A percentile compares a stretch with the other conserved stretches of the same genome.
Evolutionary conservation across 1,139 yeast species (phyloP).

Genomic region (Yamadazyma triangularis): DNA sequence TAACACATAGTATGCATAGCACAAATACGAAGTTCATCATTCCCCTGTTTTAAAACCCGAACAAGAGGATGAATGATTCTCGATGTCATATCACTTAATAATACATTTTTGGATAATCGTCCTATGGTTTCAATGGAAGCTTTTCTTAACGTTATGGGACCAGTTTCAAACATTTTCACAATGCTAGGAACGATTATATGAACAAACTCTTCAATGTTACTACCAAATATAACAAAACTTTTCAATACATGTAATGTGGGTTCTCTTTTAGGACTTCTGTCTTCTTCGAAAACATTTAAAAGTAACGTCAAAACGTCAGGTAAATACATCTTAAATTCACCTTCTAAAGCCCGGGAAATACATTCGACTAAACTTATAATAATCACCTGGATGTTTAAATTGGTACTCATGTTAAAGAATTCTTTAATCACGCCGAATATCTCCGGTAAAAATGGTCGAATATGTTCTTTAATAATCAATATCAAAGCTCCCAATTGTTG

Average conservation of each 20-base stretch:
- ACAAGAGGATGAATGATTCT: slow-evolving; percentile 84
- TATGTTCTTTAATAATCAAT: slow-evolving; percentile 82
- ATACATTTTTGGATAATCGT: slow-evolving; percentile 67
- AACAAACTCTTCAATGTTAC: slow-evolving; percentile 82
- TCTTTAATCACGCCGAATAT: slow-evolving; percentile 77
- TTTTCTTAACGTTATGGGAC: slow-evolving; percentile 54
- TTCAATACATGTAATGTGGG: slow-evolving; percentile 76
- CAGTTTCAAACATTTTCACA: slow-evolving; percentile 73
- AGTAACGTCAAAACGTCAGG: slow-evolving; percentile 75
- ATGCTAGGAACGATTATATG: slow-evolving; percentile 83
- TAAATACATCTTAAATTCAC: slow-evolving; percentile 83
- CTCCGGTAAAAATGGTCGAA: slow-evolving; percentile 73
- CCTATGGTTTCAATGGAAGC: slow-evolving; percentile 87
- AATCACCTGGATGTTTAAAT: slow-evolving; percentile 67
- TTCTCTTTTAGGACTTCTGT: slow-evolving; percentile 57
- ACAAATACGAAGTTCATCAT: slow-evolving; percentile 60
- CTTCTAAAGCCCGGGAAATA: slow-evolving; percentile 80
- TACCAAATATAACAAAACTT: slow-evolving; percentile 85
- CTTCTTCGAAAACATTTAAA: slow-evolving; percentile 75
- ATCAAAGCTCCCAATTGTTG: slow-evolving; percentile 82
- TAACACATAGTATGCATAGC: slow-evolving; percentile 80
- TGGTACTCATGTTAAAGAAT: slow-evolving; percentile 52
- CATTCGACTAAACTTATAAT: slow-evolving; percentile 80
- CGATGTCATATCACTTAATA: slow-evolving; percentile 84
- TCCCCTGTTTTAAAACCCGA: slow-evolving; percentile 56